A percentile compares a stretch with the other conserved stretches of the same genome.
Conservation (phyloP, 208 protist genomes). For the Leishmania major region DNA sequence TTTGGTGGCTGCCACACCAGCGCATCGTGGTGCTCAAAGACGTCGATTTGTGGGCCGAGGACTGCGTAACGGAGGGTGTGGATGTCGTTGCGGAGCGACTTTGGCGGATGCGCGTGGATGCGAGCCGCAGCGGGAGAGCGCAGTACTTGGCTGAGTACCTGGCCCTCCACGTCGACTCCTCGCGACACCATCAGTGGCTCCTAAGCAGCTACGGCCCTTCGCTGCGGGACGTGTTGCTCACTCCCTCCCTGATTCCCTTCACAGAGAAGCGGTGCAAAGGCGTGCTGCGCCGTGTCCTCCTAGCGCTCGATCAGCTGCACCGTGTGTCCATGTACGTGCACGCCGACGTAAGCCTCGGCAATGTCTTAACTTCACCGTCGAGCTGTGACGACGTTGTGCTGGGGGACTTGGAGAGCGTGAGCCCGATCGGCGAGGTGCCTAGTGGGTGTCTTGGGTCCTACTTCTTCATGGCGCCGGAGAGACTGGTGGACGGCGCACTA, state of each 20-base stretch:
- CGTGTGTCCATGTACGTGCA: slow-evolving; percentile 39
- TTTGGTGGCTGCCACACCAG: slow-evolving; percentile 23
- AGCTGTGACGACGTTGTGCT: slow-evolving; percentile 8
- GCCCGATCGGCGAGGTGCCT: slow-evolving; percentile 12
- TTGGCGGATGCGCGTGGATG: slow-evolving; percentile 6
- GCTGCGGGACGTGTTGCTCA: slow-evolving; percentile 32
- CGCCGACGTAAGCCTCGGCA: slow-evolving; percentile 62
- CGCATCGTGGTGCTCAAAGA: slow-evolving; percentile 55
- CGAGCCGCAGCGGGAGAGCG: not conserved
- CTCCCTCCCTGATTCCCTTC: not conserved
- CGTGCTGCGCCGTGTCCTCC: slow-evolving; percentile 36
- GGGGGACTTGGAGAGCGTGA: slow-evolving; percentile 31
- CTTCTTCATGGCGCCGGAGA: slow-evolving; percentile 46
- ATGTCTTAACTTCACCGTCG: slow-evolving; percentile 36
- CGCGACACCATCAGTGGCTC: slow-evolving; percentile 41
- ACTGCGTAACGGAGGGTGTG: slow-evolving; percentile 23
- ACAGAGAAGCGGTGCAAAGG: slow-evolving; percentile 7
- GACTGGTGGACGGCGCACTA: slow-evolving; percentile 11
- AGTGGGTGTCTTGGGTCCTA: slow-evolving; percentile 19
- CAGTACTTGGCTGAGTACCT: slow-evolving; percentile 43
- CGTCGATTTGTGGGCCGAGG: slow-evolving; percentile 40
- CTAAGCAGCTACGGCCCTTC: slow-evolving; percentile 34
- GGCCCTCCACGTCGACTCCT: slow-evolving; percentile 36
- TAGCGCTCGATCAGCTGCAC: slow-evolving; percentile 61
- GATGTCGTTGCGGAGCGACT: slow-evolving; percentile 17